Conservation (phyloP, 805 yeast genomes). For the Pichia scutulata region DNA sequence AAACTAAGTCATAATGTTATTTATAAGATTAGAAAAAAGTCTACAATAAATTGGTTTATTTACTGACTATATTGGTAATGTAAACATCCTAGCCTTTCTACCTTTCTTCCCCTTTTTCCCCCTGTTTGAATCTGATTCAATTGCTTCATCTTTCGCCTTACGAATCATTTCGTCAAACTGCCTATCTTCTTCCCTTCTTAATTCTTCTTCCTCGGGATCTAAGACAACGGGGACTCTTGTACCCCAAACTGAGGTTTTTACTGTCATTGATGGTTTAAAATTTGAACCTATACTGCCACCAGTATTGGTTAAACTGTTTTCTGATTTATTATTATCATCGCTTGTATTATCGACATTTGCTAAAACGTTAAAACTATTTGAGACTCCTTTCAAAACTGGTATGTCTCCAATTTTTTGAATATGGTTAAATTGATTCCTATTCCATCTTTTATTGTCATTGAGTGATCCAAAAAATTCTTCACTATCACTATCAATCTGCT, state of each 20-base stretch:
- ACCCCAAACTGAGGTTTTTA: constrained; percentile 61
- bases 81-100: constrained; percentile 24
- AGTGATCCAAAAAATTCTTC: not conserved
- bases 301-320: constrained; percentile 5
- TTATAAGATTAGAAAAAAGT: not conserved
- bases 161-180: constrained; percentile 40
- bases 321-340: constrained; percentile 5
- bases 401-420: constrained; percentile 30
- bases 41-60: not conserved
- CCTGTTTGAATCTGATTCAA: constrained; percentile 21
- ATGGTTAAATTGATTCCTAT: constrained; percentile 29
- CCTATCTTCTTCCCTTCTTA: constrained; percentile 38
- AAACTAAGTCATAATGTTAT: not conserved
- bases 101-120: constrained; percentile 40
- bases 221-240: constrained; percentile 44
- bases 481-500: not conserved
- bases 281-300: constrained; percentile 4
- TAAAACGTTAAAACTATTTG: constrained; percentile 12
- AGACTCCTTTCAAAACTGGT: constrained; percentile 16
- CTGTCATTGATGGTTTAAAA: constrained; percentile 1
- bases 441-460: constrained; percentile 21
- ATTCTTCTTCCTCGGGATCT: constrained; percentile 29
- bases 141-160: constrained; percentile 42
- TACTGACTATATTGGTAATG: constrained; percentile 5
- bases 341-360: constrained; percentile 6